phyloP scores from a whole-genome alignment of 768 basidiomycete species.

The Rhodotorula taiwanensis region DNA sequence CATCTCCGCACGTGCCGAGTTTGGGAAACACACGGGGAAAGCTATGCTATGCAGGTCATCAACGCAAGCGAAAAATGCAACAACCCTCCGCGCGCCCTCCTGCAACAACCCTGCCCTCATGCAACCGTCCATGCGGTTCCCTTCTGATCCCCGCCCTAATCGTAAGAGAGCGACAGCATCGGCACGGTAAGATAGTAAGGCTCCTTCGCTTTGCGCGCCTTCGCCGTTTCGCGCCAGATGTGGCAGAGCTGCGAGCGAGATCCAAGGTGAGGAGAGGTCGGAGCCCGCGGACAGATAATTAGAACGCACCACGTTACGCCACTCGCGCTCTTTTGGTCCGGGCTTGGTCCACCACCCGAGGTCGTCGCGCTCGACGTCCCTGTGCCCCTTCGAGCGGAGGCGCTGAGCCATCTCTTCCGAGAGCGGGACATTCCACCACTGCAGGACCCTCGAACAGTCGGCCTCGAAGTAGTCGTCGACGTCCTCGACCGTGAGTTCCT shows the following conservation, averaged over 20 bases:
- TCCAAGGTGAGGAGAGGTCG: background rate
- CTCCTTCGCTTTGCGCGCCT: background rate
- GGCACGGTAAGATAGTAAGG: background rate
- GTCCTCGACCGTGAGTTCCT: background rate
- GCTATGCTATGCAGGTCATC: too few species aligned
- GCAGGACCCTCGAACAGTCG: background rate
- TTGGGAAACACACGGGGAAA: too few species aligned
- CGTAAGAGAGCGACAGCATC: background rate
- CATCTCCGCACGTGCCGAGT: too few species aligned
- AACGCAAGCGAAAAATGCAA: too few species aligned
- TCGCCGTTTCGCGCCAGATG: slow-evolving; percentile 1
- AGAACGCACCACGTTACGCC: background rate
- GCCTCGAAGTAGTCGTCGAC: background rate
- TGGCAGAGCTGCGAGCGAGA: slow-evolving; percentile 1
- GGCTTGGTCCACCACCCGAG: background rate
- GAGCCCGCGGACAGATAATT: background rate
- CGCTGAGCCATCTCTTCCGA: too few species aligned
- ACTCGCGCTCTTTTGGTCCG: background rate
- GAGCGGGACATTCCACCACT: background rate
- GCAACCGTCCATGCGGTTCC: too few species aligned
- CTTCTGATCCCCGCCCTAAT: too few species aligned
- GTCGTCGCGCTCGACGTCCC: too few species aligned
- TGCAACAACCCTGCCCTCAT: too few species aligned
- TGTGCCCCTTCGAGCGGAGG: too few species aligned
- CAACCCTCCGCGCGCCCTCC: too few species aligned